Conservation (phyloP, 2,329 filamentous ascomycete species). For the Fusarium buxicola region DNA sequence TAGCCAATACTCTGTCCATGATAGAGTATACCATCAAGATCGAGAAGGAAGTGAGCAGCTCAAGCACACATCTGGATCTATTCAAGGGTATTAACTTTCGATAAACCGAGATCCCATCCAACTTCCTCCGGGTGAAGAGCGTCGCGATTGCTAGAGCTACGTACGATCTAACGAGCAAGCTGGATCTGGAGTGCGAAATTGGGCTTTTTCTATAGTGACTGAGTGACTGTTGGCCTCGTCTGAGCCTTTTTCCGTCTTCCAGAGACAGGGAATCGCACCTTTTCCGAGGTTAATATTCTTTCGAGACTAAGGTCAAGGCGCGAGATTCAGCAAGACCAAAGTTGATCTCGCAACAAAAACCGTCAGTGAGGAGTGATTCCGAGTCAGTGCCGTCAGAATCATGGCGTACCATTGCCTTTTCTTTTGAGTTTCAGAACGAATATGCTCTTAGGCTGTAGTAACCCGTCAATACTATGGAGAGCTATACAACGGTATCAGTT, state of each 20-base stretch:
- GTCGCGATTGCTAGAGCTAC: conserved; percentile 57
- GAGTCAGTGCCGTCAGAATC: no score
- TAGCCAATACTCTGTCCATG: conserved; percentile 59
- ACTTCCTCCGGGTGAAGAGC: conserved; percentile 59
- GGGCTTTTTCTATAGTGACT: conserved; percentile 58
- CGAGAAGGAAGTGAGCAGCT: conserved; percentile 22
- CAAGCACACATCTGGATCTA: conserved; percentile 27
- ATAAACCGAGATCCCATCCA: conserved; percentile 52
- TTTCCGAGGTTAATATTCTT: conserved; percentile 68
- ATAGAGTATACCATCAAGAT: conserved; percentile 31
- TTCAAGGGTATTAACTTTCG: conserved; percentile 30
- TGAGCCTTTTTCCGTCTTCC: conserved; percentile 67
- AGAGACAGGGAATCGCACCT: conserved; percentile 65
- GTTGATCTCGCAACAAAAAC: conserved; percentile 33
- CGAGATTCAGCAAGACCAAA: conserved; percentile 52
- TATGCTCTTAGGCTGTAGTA: no score
- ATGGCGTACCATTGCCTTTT: no score
- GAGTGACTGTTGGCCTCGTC: conserved; percentile 56
- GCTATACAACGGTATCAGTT: no score
- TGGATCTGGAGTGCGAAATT: conserved; percentile 61
- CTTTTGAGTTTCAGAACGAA: no score
- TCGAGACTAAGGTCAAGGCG: conserved; percentile 58
- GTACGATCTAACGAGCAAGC: conserved; percentile 58
- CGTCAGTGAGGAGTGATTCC: no score
- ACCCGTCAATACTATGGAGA: no score